Base-by-base conservation (phyloP, 352 stramenopile genomes). In the Pythium dissimile region DNA sequence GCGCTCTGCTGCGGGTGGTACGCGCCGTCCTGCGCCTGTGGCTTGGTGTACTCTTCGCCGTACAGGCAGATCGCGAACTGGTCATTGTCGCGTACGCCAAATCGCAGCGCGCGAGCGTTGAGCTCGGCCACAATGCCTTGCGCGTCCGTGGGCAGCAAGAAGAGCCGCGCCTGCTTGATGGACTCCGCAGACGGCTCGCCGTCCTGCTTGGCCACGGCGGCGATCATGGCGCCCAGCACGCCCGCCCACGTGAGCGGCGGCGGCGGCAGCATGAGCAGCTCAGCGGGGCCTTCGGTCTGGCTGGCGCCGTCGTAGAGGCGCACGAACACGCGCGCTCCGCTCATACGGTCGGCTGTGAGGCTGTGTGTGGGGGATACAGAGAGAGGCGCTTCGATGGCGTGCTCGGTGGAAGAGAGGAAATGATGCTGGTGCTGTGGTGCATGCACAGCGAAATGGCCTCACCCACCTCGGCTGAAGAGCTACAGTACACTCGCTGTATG, bases 71-170 rank as follows among this genome's bases (percentile, higher is more conserved):
- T 63, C 23, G 86, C 81, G 28, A 91, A 89, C 30, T 69, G 72
- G 69, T 91, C 81, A 55, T 91, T 89, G 64, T 91, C 81, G 37
- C 81, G 78, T 37, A 89, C 77, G 34, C 81, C 81, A 50, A 86
- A 86, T 54, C 81, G 81, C 56, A 91, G 59, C 24, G 78, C 74
- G n/a, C 81, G 79, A 11, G 77, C 78, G 39, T 89, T 91, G 16
- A 91, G 58, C 74, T 91, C 81, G 0, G 78, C 81, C 2, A 80
- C 67, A 39, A 91, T 84, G 35, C 79, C 81, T 15, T 74, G 65
- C 13, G 69, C 34, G 42, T 88, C 77, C 2, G 71, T 74, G 0
- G 81, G 78, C 47, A 89, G 59, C 39, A 91, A 47, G 46, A 89
- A 91, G 35, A 91, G 60, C 37, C 79, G 75, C 56, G 75, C 80